Evolutionary conservation across 371 early-diverging fungal species (phyloP), one percentile per base, ranked within the genome.

Genomic region (Circinella umbellata): DNA sequence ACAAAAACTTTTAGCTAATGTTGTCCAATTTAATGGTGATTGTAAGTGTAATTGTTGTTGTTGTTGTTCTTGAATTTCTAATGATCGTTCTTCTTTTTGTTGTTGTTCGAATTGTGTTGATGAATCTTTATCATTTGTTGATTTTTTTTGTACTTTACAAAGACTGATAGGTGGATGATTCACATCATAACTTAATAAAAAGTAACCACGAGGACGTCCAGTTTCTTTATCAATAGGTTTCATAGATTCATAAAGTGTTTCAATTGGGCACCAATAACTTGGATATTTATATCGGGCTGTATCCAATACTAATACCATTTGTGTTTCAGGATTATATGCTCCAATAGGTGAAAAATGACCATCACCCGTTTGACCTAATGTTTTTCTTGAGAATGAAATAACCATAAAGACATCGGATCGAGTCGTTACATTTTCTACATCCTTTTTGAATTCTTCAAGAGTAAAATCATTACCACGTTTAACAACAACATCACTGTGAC

Each of bases 281-380:
- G 96, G 97, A 69, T 96, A 97, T 80, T 97, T 84, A 75, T 81
- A 85, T 13, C 85, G 73, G 5, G 92, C 92, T 4, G 92, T 93
- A 72, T 97, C 97, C 63, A 96, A 77, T 4, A 97, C 92, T 51
- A 97, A 77, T 1, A 89, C 94, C 81, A 86, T 88, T 51, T 90
- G 86, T 9, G 80, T 73, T 18, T 77, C 86, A 10, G 88, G 84
- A 67, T 90, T 88, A 64, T 90, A 92, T 0, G 89, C 91, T 14
- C 90, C 92, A 66, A 92, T 89, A 0, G 92, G 91, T 18, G 90
- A 82, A 66, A 93, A 94, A 69, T 94, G 95, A 1, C 95, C 95
- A 73, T 95, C 96, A 15, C 97, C 97, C 1, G 97, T 97, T 75
- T 96, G 96, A 13, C 89, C 88, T n/a, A 97, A 81, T 0, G 87